A percentile compares a stretch with the other conserved stretches of the same genome.
These are phyloP conservation scores for Tylopilus rubrobrunneus DNA, from an alignment of 768 basidiomycete genomes.

Conservation along the genomic window DNA sequence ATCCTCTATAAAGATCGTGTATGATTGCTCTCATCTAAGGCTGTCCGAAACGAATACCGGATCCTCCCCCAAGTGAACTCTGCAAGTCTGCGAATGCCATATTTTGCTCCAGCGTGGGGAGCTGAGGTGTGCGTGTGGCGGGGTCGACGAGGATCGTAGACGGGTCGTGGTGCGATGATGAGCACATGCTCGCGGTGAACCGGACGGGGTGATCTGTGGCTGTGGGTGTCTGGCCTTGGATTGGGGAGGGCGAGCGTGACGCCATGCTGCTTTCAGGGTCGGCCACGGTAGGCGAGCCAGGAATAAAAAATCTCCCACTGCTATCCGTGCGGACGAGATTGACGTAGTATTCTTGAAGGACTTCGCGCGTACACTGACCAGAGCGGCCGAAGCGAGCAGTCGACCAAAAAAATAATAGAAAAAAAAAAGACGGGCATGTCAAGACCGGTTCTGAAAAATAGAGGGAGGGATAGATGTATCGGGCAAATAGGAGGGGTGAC, in stretches of 20 bases:
- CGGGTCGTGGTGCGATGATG: slow-evolving; percentile 28
- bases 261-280: slow-evolving; percentile 49
- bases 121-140: slow-evolving; percentile 39
- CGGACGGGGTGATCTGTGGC: slow-evolving; percentile 18
- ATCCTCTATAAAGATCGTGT: background rate
- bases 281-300: slow-evolving; percentile 36
- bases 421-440: slow-evolving; percentile 15
- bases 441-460: slow-evolving; percentile 17
- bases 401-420: background rate
- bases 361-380: slow-evolving; percentile 78
- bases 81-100: slow-evolving; percentile 76
- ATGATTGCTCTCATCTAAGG: slow-evolving; percentile 3
- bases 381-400: background rate
- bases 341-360: slow-evolving; percentile 91
- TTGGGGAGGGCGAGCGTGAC: slow-evolving; percentile 53
- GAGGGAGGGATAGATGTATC: background rate
- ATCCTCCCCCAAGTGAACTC: slow-evolving; percentile 36
- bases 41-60: slow-evolving; percentile 25
- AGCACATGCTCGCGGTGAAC: slow-evolving; percentile 22
- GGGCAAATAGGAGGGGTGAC: slow-evolving; percentile 11
- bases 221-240: slow-evolving; percentile 14
- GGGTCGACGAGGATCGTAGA: slow-evolving; percentile 38
- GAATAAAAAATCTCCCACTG: slow-evolving; percentile 51
- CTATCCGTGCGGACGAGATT: slow-evolving; percentile 88
- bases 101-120: slow-evolving; percentile 77